Base-by-base conservation (phyloP, 2,329 filamentous ascomycete species). In the Pseudogymnoascus destructans region DNA sequence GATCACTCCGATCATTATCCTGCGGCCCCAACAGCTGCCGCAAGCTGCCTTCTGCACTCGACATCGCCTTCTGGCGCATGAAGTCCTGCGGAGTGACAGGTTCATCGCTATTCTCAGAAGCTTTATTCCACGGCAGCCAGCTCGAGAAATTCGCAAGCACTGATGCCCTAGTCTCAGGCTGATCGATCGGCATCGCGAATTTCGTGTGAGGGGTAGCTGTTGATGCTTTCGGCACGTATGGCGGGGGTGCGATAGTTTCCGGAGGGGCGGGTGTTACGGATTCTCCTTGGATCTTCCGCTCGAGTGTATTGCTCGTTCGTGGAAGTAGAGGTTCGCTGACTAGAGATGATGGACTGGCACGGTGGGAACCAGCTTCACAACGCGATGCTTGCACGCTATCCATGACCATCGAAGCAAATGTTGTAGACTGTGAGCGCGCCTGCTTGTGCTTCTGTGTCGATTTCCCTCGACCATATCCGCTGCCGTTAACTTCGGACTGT, bases 251-350 rank as follows among this genome's bases (percentile, higher is more conserved):
- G 17, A 58, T 55, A 15, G 49, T 64, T 4, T 66, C 58, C 5
- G 66, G 62, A 59, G 66, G 66, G 57, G 67, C 63, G n/a, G 42
- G 9, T 27, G 42, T 23, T 52, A 30, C 17, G 21, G 42, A 52
- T 15, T 52, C 42, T 17, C n/a, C 42, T 30, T 52, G 42, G 23
- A 52, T 52, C 13, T 52, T 52, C 23, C 42, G 23, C 42, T 52
- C 42, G n/a, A 52, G 8, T 2, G 68, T 67, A 5, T 70, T 76
- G 0, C 79, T 82, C 1, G 78, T 81, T 62, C 80, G 77, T 1
- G 81, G 79, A 15, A 74, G 66, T n/a, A 80, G 79, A 3, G 77
- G 80, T 57, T 79, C 75, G 63, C 81, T 75, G 5, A 81, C 69
- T 9, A 84, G 71, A 15, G 72, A 73, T 1, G 71, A 69, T 5